Conservation (phyloP, 495 filamentous ascomycete species). For the Melanomma pulvis-pyrius region DNA sequence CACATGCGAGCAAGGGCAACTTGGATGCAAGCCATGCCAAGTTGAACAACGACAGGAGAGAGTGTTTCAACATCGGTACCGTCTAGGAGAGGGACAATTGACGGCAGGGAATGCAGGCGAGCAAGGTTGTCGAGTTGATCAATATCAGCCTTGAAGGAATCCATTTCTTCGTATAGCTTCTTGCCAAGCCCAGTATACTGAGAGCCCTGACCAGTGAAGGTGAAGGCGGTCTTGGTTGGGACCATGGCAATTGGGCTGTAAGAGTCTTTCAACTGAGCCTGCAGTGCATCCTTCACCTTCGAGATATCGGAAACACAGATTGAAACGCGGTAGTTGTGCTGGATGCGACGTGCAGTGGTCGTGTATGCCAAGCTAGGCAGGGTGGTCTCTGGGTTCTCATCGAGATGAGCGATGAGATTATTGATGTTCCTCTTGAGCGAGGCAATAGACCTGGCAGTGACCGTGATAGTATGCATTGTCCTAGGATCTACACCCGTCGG, state of each 20-base stretch:
- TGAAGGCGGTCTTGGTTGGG: slow-evolving; percentile 54
- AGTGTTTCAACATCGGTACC: slow-evolving; percentile 62
- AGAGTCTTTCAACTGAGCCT: slow-evolving; percentile 47
- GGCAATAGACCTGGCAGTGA: slow-evolving; percentile 58
- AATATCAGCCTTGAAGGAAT: slow-evolving; percentile 70
- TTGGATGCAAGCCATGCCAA: slow-evolving; percentile 77
- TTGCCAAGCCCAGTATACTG: slow-evolving; percentile 68
- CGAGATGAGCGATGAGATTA: slow-evolving; percentile 55
- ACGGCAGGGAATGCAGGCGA: slow-evolving; percentile 69
- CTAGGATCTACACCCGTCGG: slow-evolving; percentile 58
- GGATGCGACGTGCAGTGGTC: slow-evolving; percentile 50
- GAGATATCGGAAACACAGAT: slow-evolving; percentile 46
- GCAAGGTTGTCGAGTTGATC: slow-evolving; percentile 70
- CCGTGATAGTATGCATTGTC: slow-evolving; percentile 53
- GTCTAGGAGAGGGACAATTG: slow-evolving; percentile 68
- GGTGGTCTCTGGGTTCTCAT: slow-evolving; percentile 51
- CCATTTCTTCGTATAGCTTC: slow-evolving; percentile 66
- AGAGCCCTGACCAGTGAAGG: slow-evolving; percentile 57
- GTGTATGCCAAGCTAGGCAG: slow-evolving; percentile 50
- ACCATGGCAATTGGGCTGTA: slow-evolving; percentile 52
- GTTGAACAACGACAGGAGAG: slow-evolving; percentile 75
- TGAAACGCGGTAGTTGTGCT: slow-evolving; percentile 51
- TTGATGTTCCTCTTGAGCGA: slow-evolving; percentile 60
- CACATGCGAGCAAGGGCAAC: slow-evolving; percentile 84
- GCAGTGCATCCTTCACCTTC: slow-evolving; percentile 46